Evolutionary conservation across 352 stramenopile genomes (phyloP).

Genomic region (Globisporangium echinulatum): DNA sequence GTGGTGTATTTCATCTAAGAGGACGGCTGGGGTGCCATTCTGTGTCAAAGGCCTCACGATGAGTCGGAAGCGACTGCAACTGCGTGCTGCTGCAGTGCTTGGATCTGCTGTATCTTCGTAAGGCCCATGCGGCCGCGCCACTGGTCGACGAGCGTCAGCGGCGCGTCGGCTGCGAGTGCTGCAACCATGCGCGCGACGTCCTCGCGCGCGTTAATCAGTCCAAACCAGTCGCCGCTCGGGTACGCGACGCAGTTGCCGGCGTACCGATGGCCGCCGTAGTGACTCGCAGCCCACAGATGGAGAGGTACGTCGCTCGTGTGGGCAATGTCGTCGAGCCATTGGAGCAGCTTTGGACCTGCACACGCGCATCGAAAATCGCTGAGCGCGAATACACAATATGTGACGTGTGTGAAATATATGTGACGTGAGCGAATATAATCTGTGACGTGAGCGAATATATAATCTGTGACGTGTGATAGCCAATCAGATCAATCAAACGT

Average conservation of each 20-base stretch:
- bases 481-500: too few species aligned
- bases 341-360: constrained; percentile 57
- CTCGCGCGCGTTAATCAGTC: constrained; percentile 48
- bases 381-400: too few species aligned
- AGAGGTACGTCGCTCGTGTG: constrained; percentile 21
- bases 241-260: constrained; percentile 70
- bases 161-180: constrained; percentile 31
- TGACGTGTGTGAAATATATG: background rate
- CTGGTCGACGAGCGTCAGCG: constrained; percentile 36
- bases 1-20: too few species aligned
- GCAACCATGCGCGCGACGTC: constrained; percentile 38
- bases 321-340: constrained; percentile 46
- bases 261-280: constrained; percentile 72
- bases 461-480: too few species aligned
- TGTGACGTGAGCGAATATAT: too few species aligned
- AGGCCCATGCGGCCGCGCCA: constrained; percentile 62
- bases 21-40: too few species aligned
- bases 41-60: constrained; percentile 2
- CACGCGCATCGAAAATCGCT: constrained; percentile 72
- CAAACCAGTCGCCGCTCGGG: constrained; percentile 72
- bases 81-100: constrained; percentile 30
- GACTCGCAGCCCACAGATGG: constrained; percentile 57
- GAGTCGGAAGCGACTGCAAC: constrained; percentile 1
- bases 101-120: constrained; percentile 44
- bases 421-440: constrained; percentile 9